Percentiles rank a stretch among this genome's conserved stretches.
Conservation (phyloP, 805 yeast species). For the Yamadazyma takamatsuzukensis region DNA sequence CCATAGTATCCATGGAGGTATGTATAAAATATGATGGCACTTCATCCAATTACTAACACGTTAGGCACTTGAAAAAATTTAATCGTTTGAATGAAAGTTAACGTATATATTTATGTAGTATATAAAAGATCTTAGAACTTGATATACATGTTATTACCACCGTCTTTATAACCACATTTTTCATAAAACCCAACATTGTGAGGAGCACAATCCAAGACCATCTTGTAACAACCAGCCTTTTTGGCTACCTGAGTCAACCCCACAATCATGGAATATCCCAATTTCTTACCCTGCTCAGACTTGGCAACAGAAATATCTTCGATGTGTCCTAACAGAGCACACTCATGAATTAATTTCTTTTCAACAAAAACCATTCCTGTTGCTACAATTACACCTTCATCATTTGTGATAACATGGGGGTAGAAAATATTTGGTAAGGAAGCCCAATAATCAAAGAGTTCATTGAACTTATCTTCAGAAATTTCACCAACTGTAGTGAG, state of each 20-base stretch:
- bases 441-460: conserved; percentile 58
- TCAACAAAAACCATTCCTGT: conserved; percentile 82
- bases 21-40: conserved; percentile 18
- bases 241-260: conserved; percentile 59
- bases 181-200: conserved; percentile 81
- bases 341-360: conserved; percentile 74
- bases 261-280: conserved; percentile 68
- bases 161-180: conserved; percentile 72
- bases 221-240: conserved; percentile 73
- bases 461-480: conserved; percentile 44
- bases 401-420: conserved; percentile 64
- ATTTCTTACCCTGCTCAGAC: conserved; percentile 75
- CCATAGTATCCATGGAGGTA: conserved; percentile 70
- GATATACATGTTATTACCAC: conserved; percentile 62
- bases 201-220: conserved; percentile 84
- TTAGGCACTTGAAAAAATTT: conserved; percentile 34
- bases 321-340: conserved; percentile 88
- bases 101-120: background rate
- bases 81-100: conserved; percentile 4
- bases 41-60: conserved; percentile 19
- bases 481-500: conserved; percentile 84
- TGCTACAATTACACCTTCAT: conserved; percentile 59
- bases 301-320: conserved; percentile 85
- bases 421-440: conserved; percentile 51
- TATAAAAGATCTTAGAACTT: conserved; percentile 8